Conservation (phyloP, 345 rosid species). For the Ceriops tagal region DNA sequence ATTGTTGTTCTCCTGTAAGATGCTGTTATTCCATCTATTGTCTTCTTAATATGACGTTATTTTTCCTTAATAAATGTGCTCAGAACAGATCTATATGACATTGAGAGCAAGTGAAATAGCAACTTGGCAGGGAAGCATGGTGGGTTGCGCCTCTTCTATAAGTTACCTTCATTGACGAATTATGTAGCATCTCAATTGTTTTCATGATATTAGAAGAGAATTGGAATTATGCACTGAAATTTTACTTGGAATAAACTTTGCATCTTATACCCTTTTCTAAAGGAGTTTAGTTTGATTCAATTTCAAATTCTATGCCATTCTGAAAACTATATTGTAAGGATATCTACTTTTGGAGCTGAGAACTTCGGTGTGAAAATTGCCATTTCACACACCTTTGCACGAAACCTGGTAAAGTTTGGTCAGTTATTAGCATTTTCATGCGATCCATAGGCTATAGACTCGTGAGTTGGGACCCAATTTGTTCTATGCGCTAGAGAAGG, state of each 20-base stretch:
- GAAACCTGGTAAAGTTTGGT: no score
- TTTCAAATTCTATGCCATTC: neutral
- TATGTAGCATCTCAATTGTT: neutral
- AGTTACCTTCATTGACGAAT: neutral
- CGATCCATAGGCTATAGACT: no score
- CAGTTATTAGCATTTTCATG: no score
- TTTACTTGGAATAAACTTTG: conserved; percentile 7
- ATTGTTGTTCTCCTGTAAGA: neutral
- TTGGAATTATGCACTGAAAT: conserved; percentile 4
- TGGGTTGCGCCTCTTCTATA: neutral
- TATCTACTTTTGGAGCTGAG: neutral
- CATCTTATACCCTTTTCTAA: conserved; percentile 6
- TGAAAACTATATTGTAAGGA: neutral
- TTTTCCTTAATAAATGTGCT: neutral
- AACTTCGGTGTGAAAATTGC: neutral
- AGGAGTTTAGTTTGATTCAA: neutral
- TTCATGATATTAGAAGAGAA: neutral
- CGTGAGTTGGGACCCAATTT: no score
- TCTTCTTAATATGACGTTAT: neutral
- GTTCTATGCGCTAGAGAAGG: no score
- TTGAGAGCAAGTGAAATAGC: conserved; percentile 46
- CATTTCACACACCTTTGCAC: no score
- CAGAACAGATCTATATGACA: conserved; percentile 47
- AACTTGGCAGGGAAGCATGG: conserved; percentile 7
- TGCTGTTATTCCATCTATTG: neutral